A percentile compares a stretch with the other conserved stretches of the same genome.
Conservation (phyloP, 1,284 basidiomycete genomes). For the Rhodotorula sp. region DNA sequence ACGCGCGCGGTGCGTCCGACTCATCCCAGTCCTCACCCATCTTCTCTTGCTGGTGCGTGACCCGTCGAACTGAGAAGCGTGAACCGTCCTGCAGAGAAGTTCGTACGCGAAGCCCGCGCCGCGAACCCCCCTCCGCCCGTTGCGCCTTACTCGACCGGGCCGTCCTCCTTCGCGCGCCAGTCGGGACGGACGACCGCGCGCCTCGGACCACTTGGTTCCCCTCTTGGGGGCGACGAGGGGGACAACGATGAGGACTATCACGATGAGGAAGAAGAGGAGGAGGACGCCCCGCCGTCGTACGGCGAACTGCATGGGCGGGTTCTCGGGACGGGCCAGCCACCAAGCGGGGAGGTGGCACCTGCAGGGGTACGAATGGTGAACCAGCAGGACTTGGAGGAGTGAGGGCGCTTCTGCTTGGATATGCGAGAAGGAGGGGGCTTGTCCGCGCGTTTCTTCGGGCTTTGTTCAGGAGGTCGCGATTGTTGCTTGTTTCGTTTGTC, state of each 20-base stretch:
- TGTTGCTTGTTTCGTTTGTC: not conserved
- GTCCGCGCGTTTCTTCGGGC: not conserved
- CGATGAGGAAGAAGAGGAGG: not conserved
- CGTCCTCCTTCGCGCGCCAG: not conserved
- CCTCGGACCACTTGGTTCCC: not conserved
- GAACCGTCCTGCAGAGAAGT: constrained; percentile 1
- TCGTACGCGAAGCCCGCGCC: constrained; percentile 16
- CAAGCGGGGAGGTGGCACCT: not conserved
- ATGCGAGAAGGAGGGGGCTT: not conserved
- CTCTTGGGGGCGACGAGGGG: not conserved
- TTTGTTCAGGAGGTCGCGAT: not conserved
- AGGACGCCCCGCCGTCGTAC: constrained; percentile 23
- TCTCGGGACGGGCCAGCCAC: constrained; percentile 28
- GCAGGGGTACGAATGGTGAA: constrained; percentile 22
- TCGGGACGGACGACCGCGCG: not conserved
- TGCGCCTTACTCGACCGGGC: not conserved
- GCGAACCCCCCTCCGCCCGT: not conserved
- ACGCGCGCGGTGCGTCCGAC: constrained; percentile 34
- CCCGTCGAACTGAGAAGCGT: not conserved
- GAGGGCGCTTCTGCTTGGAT: not conserved
- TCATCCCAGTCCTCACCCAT: no score
- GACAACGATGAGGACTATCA: not conserved
- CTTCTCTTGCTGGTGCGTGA: no score
- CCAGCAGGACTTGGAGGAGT: constrained; percentile 21
- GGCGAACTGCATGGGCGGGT: constrained; percentile 28